Conservation (phyloP, 2,329 filamentous ascomycete genomes). For the Arthrobotrys megalospora region DNA sequence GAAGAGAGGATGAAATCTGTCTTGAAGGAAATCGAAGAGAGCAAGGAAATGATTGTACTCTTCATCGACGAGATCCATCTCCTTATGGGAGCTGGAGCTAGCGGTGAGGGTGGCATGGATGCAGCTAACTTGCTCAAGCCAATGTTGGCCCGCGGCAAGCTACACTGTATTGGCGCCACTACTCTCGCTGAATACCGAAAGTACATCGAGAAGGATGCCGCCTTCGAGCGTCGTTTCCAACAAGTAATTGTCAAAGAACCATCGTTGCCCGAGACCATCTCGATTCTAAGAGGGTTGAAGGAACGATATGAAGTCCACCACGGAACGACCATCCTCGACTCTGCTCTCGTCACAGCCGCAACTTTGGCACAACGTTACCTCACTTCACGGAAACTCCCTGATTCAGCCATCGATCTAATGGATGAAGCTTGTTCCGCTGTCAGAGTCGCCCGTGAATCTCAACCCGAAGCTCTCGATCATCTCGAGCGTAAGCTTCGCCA, state of each 20-base stretch:
- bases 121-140: constrained; percentile 97
- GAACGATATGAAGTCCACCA: constrained; percentile 99
- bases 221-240: constrained; percentile 98
- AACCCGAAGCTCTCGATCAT: constrained; percentile 95
- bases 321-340: constrained; percentile 95
- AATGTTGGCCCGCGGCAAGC: constrained; percentile 94
- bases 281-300: constrained; percentile 97
- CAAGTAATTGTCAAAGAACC: constrained; percentile 98
- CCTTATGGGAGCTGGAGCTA: constrained; percentile 95
- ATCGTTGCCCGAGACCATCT: constrained; percentile 87
- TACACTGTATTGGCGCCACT: constrained; percentile 98
- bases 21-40: constrained; percentile 93
- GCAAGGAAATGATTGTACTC: constrained; percentile 95
- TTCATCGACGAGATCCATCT: constrained; percentile 99
- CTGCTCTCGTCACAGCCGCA: constrained; percentile 91
- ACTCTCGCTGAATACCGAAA: constrained; percentile 96
- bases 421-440: constrained; percentile 98
- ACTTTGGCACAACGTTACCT: constrained; percentile 93
- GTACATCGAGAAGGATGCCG: constrained; percentile 98
- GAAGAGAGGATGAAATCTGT: constrained; percentile 99
- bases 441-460: constrained; percentile 92
- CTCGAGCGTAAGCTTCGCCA: constrained; percentile 91
- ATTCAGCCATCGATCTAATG: constrained; percentile 95
- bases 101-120: constrained; percentile 98
- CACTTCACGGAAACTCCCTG: constrained; percentile 88